Percentiles rank a stretch among this genome's conserved stretches.
These are phyloP conservation scores for Wallemia mellicola DNA, from an alignment of 1,284 basidiomycete genomes.

Conservation along the genomic window DNA sequence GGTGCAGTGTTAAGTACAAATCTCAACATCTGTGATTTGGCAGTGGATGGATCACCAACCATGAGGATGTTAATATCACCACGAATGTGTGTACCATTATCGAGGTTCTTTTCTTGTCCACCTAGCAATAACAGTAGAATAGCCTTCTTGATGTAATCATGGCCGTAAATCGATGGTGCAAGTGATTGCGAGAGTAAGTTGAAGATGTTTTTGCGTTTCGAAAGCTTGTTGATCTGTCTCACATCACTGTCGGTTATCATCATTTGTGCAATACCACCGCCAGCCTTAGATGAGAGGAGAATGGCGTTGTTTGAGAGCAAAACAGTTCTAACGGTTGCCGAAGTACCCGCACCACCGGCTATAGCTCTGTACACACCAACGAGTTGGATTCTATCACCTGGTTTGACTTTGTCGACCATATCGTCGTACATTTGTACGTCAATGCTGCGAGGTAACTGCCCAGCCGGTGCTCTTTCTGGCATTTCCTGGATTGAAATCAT, in stretches of 20 bases:
- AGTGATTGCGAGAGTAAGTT: constrained; percentile 70
- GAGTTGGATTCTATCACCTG: constrained; percentile 86
- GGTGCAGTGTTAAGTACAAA: constrained; percentile 92
- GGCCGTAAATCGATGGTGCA: constrained; percentile 89
- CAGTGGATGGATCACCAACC: constrained; percentile 95
- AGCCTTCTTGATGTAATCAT: constrained; percentile 84
- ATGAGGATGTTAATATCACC: constrained; percentile 98
- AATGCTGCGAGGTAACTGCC: constrained; percentile 78
- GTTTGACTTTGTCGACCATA: constrained; percentile 86
- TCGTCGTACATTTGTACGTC: constrained; percentile 93
- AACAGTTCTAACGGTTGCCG: constrained; percentile 39
- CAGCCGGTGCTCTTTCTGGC: constrained; percentile 92
- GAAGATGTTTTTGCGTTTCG: constrained; percentile 63
- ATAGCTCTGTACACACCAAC: constrained; percentile 85
- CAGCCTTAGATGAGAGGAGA: constrained; percentile 81
- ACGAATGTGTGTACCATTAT: constrained; percentile 93
- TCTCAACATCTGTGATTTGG: constrained; percentile 85
- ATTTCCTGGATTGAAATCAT: constrained; percentile 96
- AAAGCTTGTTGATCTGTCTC: constrained; percentile 78
- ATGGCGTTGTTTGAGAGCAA: constrained; percentile 90
- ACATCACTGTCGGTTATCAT: constrained; percentile 82
- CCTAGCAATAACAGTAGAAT: constrained; percentile 74
- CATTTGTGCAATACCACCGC: constrained; percentile 81
- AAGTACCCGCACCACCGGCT: constrained; percentile 47
- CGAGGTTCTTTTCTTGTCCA: constrained; percentile 88